Base-by-base conservation (phyloP, 2,329 filamentous ascomycete species). In the Gaeumannomyces sp. region DNA sequence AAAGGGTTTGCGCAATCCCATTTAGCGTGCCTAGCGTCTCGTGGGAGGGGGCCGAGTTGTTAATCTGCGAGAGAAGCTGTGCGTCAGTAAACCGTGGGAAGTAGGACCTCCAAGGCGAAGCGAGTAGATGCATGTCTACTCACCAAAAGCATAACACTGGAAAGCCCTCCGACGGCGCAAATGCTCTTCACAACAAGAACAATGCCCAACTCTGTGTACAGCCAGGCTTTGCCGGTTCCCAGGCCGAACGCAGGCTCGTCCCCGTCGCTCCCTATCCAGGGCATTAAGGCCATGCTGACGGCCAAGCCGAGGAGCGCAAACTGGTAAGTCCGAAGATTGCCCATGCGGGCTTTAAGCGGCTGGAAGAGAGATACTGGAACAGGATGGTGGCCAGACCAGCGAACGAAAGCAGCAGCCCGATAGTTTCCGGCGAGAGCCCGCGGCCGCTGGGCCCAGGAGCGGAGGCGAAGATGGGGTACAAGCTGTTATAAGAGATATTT, bases 401-500 rank as follows among this genome's bases (percentile, higher is more conserved):
- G 67, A 96, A 89, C 0, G 91, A 94, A 63, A 97, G 81, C 0
- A 90, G 91, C 25, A 97, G 77, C 0, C 95, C 95, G 59, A 98
- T 97, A 66, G 91, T 92, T 65, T 87, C 84, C 0, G 94, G 92
- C 0, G 84, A 84, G 4, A 98, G 80, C 0, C 83, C 81, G 57
- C 95, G 89, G 25, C 95, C 95, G 0, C 88, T 89, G 0, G 95
- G 95, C 0, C 87, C 81, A 0, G 84, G 76, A 0, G 90, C 87
- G 64, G 93, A 88, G 0, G 89, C 91, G 71, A 98, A 99, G 64
- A 98, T 94, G 0, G 95, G 95, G 71, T 96, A 99, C 0, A 99
- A 81, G 25, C 92, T 94, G 76, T 97, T 97, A 83, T 93, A 99
- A 4, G 92, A 93, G 69, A 97, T 92, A 75, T 98, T 98, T 67